These are phyloP conservation scores for Penicillium capsulatum DNA, from an alignment of 2,329 filamentous ascomycete species.

Conservation along the genomic window DNA sequence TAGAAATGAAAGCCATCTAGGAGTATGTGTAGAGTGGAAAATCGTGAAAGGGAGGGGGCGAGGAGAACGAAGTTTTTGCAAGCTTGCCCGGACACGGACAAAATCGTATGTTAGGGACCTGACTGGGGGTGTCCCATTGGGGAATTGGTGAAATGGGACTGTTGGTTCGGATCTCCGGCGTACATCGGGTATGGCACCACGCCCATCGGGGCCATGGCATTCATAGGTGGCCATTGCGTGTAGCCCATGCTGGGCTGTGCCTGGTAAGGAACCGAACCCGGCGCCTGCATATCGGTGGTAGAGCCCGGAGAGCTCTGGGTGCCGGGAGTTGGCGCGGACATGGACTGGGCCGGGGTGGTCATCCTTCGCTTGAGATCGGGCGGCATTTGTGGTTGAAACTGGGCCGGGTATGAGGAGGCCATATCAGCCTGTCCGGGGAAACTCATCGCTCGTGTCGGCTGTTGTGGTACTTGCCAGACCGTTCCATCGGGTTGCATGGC, in stretches of 20 bases:
- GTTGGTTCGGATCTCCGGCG: slow-evolving; percentile 23
- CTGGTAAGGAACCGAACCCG: slow-evolving; percentile 30
- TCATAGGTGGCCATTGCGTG: slow-evolving; percentile 27
- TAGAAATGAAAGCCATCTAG: slow-evolving; percentile 27
- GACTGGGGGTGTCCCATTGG: slow-evolving; percentile 33
- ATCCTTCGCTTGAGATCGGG: slow-evolving; percentile 37
- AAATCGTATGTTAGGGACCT: slow-evolving; percentile 18
- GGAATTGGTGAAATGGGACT: slow-evolving; percentile 24
- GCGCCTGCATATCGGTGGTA: slow-evolving; percentile 24
- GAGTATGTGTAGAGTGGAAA: slow-evolving; percentile 18
- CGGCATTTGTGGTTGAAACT: slow-evolving; percentile 29
- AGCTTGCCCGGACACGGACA: background rate
- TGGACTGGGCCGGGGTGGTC: slow-evolving; percentile 33
- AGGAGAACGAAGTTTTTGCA: background rate
- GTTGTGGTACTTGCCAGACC: slow-evolving; percentile 33
- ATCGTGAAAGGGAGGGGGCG: slow-evolving; percentile 4
- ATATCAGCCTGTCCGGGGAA: slow-evolving; percentile 34
- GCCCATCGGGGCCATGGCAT: slow-evolving; percentile 27
- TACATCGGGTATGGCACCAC: slow-evolving; percentile 35
- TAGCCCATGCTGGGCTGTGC: slow-evolving; percentile 29
- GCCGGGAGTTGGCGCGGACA: slow-evolving; percentile 17
- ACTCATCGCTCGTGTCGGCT: slow-evolving; percentile 31
- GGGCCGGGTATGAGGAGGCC: slow-evolving; percentile 24
- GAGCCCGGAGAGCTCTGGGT: slow-evolving; percentile 24
- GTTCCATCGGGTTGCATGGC: slow-evolving; percentile 36